Evolutionary conservation across 495 filamentous ascomycete genomes (phyloP).

Genomic region (Xylona heveae): DNA sequence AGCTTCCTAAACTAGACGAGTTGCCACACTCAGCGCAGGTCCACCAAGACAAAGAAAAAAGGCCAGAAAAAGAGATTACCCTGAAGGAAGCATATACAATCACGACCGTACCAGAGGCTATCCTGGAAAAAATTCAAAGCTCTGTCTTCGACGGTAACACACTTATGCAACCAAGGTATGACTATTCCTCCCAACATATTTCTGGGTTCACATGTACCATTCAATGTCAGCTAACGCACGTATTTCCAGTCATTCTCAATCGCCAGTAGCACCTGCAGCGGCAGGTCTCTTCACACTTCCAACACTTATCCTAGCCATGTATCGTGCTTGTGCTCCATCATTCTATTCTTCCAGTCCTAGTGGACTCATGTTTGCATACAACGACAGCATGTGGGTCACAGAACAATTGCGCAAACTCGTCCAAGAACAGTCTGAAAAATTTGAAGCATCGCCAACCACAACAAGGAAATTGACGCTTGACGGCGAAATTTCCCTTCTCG

Average conservation of each 20-base stretch:
- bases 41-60: background rate
- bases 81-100: conserved; percentile 74
- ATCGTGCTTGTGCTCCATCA: conserved; percentile 63
- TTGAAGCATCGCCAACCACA: conserved; percentile 20
- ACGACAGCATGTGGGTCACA: conserved; percentile 65
- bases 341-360: conserved; percentile 48
- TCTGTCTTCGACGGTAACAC: conserved; percentile 49
- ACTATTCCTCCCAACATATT: conserved; percentile 2
- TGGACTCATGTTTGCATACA: conserved; percentile 85
- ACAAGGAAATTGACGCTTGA: conserved; percentile 34
- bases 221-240: conserved; percentile 8
- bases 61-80: conserved; percentile 32
- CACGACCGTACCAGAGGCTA: conserved; percentile 57
- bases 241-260: conserved; percentile 18
- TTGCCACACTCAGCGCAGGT: background rate
- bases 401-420: conserved; percentile 42
- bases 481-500: conserved; percentile 47
- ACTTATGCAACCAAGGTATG: conserved; percentile 33
- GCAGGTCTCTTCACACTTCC: conserved; percentile 60
- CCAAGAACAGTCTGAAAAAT: conserved; percentile 22
- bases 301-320: conserved; percentile 71
- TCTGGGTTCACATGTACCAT: conserved; percentile 2
- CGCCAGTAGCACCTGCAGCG: conserved; percentile 47
- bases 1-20: background rate
- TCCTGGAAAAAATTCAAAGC: conserved; percentile 40